These are phyloP conservation scores for Umbelopsis ramanniana DNA, from an alignment of 192 early-diverging fungal species.

Conservation along the genomic window DNA sequence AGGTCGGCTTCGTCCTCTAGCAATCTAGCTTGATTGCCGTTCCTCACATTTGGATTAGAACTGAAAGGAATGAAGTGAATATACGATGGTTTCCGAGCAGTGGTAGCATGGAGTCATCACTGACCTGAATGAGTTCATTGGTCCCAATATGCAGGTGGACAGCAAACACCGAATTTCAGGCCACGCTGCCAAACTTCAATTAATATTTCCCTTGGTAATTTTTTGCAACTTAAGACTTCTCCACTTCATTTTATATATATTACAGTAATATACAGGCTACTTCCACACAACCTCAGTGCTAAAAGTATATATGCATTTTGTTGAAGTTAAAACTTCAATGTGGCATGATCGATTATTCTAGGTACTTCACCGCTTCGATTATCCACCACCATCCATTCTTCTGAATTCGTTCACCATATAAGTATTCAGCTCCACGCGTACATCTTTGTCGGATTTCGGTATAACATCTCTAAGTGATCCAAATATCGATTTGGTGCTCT, in stretches of 20 bases:
- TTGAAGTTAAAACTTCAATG: too few relatives aligned
- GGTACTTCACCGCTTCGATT: neutral
- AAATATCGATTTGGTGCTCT: neutral
- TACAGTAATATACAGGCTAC: too few relatives aligned
- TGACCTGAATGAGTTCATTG: conserved; percentile 18
- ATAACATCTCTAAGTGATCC: neutral
- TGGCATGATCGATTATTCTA: too few relatives aligned
- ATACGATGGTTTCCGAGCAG: neutral
- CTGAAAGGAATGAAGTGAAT: neutral
- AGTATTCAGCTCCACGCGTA: conserved; percentile 6
- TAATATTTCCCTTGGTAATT: too few relatives aligned
- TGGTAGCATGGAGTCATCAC: too few relatives aligned
- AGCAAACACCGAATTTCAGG: neutral
- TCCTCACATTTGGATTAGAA: neutral
- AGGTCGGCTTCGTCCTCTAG: conserved; percentile 55
- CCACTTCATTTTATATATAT: too few relatives aligned
- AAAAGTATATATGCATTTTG: too few relatives aligned
- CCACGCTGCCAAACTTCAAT: neutral
- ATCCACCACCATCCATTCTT: neutral
- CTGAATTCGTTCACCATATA: conserved; percentile 16
- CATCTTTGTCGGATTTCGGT: conserved; percentile 14
- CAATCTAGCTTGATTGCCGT: conserved; percentile 29
- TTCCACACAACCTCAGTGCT: too few relatives aligned
- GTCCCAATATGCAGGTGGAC: neutral
- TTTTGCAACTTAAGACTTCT: too few relatives aligned